Evolutionary conservation across 1,139 yeast species (phyloP).

Genomic region (Zhuliangozyma blackwelliae): DNA sequence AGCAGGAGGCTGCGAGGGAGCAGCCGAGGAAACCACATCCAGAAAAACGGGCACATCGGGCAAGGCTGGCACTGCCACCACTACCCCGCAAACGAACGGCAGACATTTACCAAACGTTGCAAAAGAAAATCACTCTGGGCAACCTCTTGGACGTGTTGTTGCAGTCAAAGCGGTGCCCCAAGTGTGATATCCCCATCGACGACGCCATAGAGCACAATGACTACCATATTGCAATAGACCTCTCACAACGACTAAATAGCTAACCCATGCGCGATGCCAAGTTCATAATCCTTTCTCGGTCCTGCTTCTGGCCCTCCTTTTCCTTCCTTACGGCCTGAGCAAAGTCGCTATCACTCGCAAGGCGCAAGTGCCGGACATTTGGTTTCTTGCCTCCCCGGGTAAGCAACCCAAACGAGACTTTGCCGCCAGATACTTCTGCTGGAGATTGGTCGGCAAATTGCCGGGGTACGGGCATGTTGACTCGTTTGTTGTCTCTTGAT

Average conservation of each 20-base stretch:
- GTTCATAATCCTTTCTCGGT: slow-evolving; percentile 39
- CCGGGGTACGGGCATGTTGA: slow-evolving; percentile 1
- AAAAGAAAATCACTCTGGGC: slow-evolving; percentile 8
- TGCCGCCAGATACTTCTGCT: slow-evolving; percentile 1
- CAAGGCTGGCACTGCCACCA: no score
- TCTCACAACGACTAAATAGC: slow-evolving; percentile 26
- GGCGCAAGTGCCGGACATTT: slow-evolving; percentile 36
- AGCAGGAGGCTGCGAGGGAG: background rate
- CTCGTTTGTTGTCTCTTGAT: slow-evolving; percentile 16
- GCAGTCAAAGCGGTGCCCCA: slow-evolving; percentile 18
- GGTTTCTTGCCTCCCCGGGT: slow-evolving; percentile 48
- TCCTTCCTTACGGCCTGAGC: slow-evolving; percentile 36
- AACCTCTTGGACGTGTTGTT: slow-evolving; percentile 15
- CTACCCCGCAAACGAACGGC: background rate
- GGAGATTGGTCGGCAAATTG: background rate
- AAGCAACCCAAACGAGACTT: slow-evolving; percentile 48
- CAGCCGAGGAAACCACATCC: background rate
- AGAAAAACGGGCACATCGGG: background rate
- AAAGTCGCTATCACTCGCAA: slow-evolving; percentile 48
- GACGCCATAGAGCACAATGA: slow-evolving; percentile 40
- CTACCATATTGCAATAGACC: slow-evolving; percentile 36
- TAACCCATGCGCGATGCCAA: slow-evolving; percentile 36
- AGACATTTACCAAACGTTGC: slow-evolving; percentile 21
- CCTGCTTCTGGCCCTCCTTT: slow-evolving; percentile 28
- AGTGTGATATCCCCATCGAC: slow-evolving; percentile 21